Conservation (phyloP, 208 protist species). For the Naegleria gruberi region DNA sequence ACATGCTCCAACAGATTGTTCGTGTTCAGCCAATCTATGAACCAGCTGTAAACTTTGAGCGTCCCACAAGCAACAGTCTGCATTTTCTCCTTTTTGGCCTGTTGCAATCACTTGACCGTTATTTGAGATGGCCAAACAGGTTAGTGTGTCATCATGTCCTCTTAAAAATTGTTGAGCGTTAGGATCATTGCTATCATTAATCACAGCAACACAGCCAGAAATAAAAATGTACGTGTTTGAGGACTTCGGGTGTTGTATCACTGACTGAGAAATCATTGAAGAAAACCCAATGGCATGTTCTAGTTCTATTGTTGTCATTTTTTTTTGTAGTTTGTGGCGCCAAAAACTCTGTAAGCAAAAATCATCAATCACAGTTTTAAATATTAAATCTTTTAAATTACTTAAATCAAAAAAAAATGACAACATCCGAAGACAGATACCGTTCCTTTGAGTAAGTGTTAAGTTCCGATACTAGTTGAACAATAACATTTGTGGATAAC, state of each 20-base stretch:
- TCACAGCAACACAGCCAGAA: slow-evolving; percentile 26
- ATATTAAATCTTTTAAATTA: no score
- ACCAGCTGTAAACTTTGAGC: not conserved
- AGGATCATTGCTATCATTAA: slow-evolving; percentile 23
- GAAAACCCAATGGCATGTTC: slow-evolving; percentile 37
- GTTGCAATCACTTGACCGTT: slow-evolving; percentile 23
- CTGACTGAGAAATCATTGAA: not conserved
- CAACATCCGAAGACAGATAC: no score
- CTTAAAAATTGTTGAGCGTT: slow-evolving; percentile 35
- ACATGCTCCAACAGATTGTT: slow-evolving; percentile 26
- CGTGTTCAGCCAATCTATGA: slow-evolving; percentile 34
- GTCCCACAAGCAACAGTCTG: slow-evolving; percentile 34
- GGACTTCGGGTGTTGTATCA: not conserved
- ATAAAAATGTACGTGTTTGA: slow-evolving; percentile 17
- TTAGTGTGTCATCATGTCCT: slow-evolving; percentile 33
- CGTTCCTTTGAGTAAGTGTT: no score
- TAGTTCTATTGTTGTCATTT: slow-evolving; percentile 26
- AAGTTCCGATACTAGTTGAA: no score
- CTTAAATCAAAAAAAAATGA: no score
- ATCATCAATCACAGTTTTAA: no score
- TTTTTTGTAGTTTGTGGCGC: no score
- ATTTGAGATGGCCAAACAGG: slow-evolving; percentile 12
- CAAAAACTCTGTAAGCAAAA: no score
- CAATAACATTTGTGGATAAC: no score
- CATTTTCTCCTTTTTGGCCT: slow-evolving; percentile 30